Conservation (phyloP, 495 filamentous ascomycete species). For the Annulohypoxylon stygium region DNA sequence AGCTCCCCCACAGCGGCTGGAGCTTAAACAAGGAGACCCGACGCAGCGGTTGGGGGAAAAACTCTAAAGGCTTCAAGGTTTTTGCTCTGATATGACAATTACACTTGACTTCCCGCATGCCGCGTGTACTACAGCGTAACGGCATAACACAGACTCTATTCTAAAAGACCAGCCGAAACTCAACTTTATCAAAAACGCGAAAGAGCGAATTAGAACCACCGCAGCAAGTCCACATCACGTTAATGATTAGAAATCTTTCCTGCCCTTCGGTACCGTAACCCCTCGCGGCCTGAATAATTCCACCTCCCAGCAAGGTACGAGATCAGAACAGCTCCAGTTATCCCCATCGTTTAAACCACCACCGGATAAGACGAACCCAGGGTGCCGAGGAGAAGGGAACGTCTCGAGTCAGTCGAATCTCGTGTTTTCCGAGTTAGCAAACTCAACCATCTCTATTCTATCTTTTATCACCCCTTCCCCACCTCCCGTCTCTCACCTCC, state of each 20-base stretch:
- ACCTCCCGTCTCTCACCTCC: not conserved
- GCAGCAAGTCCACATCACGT: not conserved
- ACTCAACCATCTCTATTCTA: not conserved
- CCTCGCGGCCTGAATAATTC: slow-evolving; percentile 4
- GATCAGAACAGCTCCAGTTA: not conserved
- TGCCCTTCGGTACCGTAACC: not conserved
- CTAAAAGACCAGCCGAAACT: not conserved
- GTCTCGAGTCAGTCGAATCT: slow-evolving; percentile 6
- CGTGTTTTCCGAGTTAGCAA: not conserved
- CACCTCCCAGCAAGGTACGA: not conserved
- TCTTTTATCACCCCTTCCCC: not conserved
- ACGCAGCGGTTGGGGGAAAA: slow-evolving; percentile 16
- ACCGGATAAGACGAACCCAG: not conserved
- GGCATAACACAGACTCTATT: not conserved
- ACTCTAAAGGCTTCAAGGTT: not conserved
- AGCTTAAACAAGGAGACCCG: slow-evolving; percentile 31
- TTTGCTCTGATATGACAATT: slow-evolving; percentile 8
- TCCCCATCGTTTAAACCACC: not conserved
- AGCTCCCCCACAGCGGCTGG: slow-evolving; percentile 3
- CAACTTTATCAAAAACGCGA: not conserved
- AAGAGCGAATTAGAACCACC: not conserved
- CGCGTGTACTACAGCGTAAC: slow-evolving; percentile 3
- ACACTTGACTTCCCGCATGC: not conserved
- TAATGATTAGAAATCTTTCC: not conserved
- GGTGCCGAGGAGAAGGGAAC: not conserved